Conservation (phyloP, 495 filamentous ascomycete species). For the Tricharina praecox region DNA sequence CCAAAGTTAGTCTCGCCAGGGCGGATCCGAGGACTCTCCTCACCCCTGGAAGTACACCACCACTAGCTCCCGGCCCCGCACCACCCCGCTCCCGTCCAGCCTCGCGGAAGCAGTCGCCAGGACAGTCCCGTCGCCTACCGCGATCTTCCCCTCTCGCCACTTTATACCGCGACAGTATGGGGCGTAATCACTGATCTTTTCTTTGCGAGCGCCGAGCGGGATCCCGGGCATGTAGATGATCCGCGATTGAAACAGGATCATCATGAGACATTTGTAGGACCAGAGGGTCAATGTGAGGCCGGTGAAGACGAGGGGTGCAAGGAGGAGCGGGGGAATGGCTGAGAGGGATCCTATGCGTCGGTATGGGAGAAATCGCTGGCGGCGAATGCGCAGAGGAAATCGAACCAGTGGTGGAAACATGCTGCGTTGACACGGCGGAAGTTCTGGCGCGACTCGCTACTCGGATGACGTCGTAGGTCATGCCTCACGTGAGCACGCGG, state of each 20-base stretch:
- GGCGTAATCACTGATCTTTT: conserved; percentile 46
- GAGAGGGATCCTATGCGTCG: neutral
- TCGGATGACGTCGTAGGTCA: too few relatives aligned
- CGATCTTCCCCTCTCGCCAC: conserved; percentile 44
- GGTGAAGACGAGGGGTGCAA: conserved; percentile 34
- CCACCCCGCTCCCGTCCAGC: too few relatives aligned
- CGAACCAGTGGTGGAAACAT: too few relatives aligned
- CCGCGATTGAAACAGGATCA: conserved; percentile 65
- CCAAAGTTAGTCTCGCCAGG: too few relatives aligned
- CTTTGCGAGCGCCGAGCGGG: conserved; percentile 30
- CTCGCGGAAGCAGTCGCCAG: conserved; percentile 11
- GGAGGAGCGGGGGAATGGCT: neutral
- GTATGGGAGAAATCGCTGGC: neutral
- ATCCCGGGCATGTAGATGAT: conserved; percentile 59
- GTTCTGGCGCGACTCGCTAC: too few relatives aligned
- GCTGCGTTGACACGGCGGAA: too few relatives aligned
- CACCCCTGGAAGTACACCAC: conserved; percentile 25
- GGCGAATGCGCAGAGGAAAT: neutral
- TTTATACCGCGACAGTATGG: conserved; percentile 38
- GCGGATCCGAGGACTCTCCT: too few relatives aligned
- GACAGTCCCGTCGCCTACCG: conserved; percentile 39
- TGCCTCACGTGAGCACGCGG: too few relatives aligned
- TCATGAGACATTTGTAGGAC: conserved; percentile 62
- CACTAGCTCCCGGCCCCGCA: conserved; percentile 17
- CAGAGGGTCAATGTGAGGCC: conserved; percentile 51